Percentiles rank a stretch among this genome's conserved stretches.
These are phyloP conservation scores for Lasiodiplodia citricola DNA, from an alignment of 2,329 filamentous ascomycete genomes.

Conservation along the genomic window DNA sequence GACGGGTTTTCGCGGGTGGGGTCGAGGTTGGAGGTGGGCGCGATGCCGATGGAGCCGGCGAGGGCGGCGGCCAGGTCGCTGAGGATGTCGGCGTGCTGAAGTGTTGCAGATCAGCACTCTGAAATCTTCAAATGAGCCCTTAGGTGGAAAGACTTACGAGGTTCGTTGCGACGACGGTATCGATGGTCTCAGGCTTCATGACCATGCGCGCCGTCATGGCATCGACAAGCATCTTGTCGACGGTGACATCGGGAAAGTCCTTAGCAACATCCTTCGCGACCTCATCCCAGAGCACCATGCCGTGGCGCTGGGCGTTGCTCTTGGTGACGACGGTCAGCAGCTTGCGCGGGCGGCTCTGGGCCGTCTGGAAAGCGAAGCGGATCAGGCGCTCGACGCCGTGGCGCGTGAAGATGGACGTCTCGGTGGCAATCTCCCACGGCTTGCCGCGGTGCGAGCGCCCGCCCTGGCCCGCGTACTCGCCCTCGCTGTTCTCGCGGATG, in stretches of 20 bases:
- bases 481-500: slow-evolving; percentile 69
- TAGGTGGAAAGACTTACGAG: slow-evolving; percentile 40
- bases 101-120: too few species aligned
- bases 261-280: slow-evolving; percentile 60
- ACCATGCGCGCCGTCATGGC: slow-evolving; percentile 71
- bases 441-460: slow-evolving; percentile 64
- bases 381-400: slow-evolving; percentile 65
- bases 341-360: slow-evolving; percentile 62
- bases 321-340: slow-evolving; percentile 68
- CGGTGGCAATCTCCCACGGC: slow-evolving; percentile 66
- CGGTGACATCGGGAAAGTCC: slow-evolving; percentile 65
- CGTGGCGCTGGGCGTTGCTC: slow-evolving; percentile 69
- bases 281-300: slow-evolving; percentile 73
- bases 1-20: slow-evolving; percentile 64
- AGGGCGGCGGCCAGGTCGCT: slow-evolving; percentile 73
- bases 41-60: slow-evolving; percentile 74
- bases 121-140: background rate
- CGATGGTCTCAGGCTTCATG: slow-evolving; percentile 62
- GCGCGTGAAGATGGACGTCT: slow-evolving; percentile 68
- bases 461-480: slow-evolving; percentile 69
- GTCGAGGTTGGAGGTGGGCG: slow-evolving; percentile 72
- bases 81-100: slow-evolving; percentile 65
- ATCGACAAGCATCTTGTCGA: slow-evolving; percentile 71
- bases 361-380: slow-evolving; percentile 67
- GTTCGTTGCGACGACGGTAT: slow-evolving; percentile 69